Evolutionary conservation across 495 filamentous ascomycete species (phyloP).

Genomic region (Penicillium antarcticum): DNA sequence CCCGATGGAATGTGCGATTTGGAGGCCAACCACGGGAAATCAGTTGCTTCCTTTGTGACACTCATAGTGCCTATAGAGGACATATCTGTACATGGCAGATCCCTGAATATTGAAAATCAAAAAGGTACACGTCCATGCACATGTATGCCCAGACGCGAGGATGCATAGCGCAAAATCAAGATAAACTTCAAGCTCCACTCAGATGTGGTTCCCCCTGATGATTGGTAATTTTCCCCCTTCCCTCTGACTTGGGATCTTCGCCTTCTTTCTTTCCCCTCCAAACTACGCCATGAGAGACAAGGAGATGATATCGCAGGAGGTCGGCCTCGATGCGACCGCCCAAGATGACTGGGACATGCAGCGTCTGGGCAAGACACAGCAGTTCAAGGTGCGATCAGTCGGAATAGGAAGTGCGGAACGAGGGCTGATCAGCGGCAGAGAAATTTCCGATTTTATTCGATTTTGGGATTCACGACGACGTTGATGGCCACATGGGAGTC

Average conservation of each 20-base stretch:
- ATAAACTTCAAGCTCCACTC: neutral
- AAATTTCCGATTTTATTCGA: slow-evolving; percentile 45
- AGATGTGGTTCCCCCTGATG: neutral
- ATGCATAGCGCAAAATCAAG: neutral
- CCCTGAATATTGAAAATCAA: no score
- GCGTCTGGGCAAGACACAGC: slow-evolving; percentile 37
- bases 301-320: slow-evolving; percentile 17
- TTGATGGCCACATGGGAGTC: slow-evolving; percentile 50
- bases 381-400: slow-evolving; percentile 30
- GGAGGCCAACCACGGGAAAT: no score
- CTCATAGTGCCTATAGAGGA: no score
- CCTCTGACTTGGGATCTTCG: neutral
- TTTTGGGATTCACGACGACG: slow-evolving; percentile 45
- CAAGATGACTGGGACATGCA: slow-evolving; percentile 39
- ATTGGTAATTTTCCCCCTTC: neutral
- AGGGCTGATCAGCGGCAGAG: slow-evolving; percentile 24
- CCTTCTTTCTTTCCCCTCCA: neutral
- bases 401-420: neutral
- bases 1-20: no score
- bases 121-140: no score
- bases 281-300: slow-evolving; percentile 9
- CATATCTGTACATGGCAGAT: no score
- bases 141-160: no score
- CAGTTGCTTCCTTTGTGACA: no score
- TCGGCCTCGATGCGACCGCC: slow-evolving; percentile 14